Evolutionary conservation across 169 alveolate species (phyloP).

Genomic region (Amoebophrya sp.): DNA sequence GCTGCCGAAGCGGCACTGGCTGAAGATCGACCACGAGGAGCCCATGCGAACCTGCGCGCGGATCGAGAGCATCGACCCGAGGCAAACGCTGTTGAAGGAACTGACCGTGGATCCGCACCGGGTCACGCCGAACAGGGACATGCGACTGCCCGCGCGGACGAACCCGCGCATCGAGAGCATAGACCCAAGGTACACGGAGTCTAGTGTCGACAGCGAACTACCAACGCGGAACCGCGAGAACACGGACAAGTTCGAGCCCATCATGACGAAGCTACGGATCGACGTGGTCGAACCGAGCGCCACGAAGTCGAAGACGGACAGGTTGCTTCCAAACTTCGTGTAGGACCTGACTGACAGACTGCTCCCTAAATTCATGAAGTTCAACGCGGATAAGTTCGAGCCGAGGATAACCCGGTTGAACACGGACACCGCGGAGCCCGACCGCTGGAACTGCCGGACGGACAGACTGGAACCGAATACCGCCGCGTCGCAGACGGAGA

Average conservation of each 20-base stretch:
- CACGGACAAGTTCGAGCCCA: constrained; percentile 14
- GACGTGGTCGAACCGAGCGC: constrained; percentile 16
- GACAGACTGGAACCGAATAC: neutral
- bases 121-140: constrained; percentile 13
- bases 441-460: neutral
- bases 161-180: constrained; percentile 23
- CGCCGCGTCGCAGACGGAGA: neutral
- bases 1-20: neutral
- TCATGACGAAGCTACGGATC: neutral
- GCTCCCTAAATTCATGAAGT: neutral
- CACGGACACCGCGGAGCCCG: neutral
- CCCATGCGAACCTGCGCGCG: constrained; percentile 29
- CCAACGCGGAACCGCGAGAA: constrained; percentile 11
- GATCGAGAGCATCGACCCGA: neutral
- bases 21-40: neutral
- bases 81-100: neutral
- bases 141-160: constrained; percentile 14
- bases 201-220: neutral
- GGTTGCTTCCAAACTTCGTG: neutral
- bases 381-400: neutral
- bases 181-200: neutral
- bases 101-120: constrained; percentile 24
- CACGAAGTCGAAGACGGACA: constrained; percentile 30
- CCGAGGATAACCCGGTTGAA: neutral
- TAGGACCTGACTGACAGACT: neutral